Base-by-base conservation (phyloP, 2,329 filamentous ascomycete genomes). In the Penicillium janthinellum region DNA sequence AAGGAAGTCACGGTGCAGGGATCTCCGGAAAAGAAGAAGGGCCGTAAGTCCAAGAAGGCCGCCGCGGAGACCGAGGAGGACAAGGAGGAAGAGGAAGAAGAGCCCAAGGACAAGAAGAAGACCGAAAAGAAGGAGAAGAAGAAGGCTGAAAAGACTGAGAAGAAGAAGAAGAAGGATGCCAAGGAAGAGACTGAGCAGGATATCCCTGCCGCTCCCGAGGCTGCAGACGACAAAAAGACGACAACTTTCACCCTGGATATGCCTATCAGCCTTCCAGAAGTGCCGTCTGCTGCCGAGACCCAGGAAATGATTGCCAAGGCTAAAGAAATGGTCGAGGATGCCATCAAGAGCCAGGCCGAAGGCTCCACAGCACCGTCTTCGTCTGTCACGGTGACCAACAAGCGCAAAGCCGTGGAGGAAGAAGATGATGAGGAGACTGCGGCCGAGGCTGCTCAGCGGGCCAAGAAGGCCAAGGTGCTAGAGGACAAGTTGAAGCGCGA, bases 261-360 rank as follows among this genome's bases (percentile, higher is more conserved):
- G 71, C 90, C 92, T 4, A 82, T 86, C 10, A 85, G 84, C 55
- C 80, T 83, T 48, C 81, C 86, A 0, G 86, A 91, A 61, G 83
- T 92, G 8, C 88, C 90, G 0, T 85, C 88, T 12, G 87, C 91
- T 0, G 90, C 92, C 64, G 90, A 95, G 69, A 88, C 92, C 1
- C 84, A 90, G 58, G 85, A 88, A 57, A 92, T 97, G 89, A 89
- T 98, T 60, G 88, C 88, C 31, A 88, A 91, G 70, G 95, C 95
- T 35, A 92, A 89, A 78, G 86, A 88, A 67, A 96, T 97, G 91
- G 93, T 97, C 5, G 85, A 90, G 63, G 87, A 87, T 65, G 88
- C 88, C 35, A 82, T 88, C 57, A 81, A 78, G 64, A 70, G 72
- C 62, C 81, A 71, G 71, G 78, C 67, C 7, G 72, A 73, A 6